Percentiles rank a stretch among this genome's conserved stretches.
These are phyloP conservation scores for Ogataea minuta DNA, from an alignment of 805 yeast species.

Conservation along the genomic window DNA sequence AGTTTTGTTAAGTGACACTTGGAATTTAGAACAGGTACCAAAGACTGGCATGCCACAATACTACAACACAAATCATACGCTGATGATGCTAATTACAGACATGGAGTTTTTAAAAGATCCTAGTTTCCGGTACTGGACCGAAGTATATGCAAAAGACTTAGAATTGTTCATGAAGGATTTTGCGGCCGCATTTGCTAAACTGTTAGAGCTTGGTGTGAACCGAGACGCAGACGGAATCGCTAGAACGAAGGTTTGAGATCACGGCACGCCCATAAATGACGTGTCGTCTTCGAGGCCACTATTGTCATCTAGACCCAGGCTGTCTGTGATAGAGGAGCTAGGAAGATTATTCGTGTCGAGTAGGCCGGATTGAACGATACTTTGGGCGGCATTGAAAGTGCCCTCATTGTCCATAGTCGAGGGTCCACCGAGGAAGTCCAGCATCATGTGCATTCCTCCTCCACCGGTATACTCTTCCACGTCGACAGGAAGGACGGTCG, in stretches of 20 bases:
- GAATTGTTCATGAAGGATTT: slow-evolving; percentile 62
- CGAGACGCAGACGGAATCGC: slow-evolving; percentile 35
- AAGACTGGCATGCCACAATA: slow-evolving; percentile 42
- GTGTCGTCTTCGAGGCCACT: slow-evolving; percentile 51
- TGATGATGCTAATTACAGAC: slow-evolving; percentile 89
- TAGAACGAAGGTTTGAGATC: slow-evolving; percentile 24
- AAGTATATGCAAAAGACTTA: slow-evolving; percentile 65
- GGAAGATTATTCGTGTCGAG: slow-evolving; percentile 56
- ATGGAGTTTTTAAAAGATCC: slow-evolving; percentile 61
- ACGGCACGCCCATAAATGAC: slow-evolving; percentile 22
- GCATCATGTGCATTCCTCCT: slow-evolving; percentile 91
- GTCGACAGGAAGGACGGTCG: slow-evolving; percentile 84
- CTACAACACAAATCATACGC: slow-evolving; percentile 35
- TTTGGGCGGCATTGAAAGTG: slow-evolving; percentile 42
- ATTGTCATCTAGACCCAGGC: slow-evolving; percentile 50
- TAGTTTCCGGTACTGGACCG: slow-evolving; percentile 57
- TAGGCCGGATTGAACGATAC: slow-evolving; percentile 44
- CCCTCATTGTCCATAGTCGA: slow-evolving; percentile 34
- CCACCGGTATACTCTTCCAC: slow-evolving; percentile 90
- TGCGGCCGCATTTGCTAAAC: slow-evolving; percentile 61
- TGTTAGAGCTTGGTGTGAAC: slow-evolving; percentile 47
- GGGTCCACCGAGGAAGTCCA: slow-evolving; percentile 77
- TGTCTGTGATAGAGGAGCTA: slow-evolving; percentile 44
- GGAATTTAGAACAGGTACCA: slow-evolving; percentile 38
- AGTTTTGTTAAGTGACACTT: slow-evolving; percentile 49